phyloP scores from a whole-genome alignment of 805 yeast genomes.

The Candida dajiaensis region DNA sequence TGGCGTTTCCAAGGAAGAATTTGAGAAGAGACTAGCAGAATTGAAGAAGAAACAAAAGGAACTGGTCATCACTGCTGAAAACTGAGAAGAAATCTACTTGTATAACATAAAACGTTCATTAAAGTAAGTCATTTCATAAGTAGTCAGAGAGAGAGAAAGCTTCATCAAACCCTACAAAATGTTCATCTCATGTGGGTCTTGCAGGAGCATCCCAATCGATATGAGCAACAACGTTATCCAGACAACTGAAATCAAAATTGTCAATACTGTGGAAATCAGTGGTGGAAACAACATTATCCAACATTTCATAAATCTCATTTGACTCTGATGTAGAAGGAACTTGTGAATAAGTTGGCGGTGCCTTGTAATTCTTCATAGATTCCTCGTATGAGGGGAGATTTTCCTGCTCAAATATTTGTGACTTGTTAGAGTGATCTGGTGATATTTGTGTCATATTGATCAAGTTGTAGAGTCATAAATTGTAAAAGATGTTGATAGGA shows the following conservation, averaged over 20 bases:
- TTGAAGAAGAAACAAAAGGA: slow-evolving; percentile 2
- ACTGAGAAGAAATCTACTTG: neutral
- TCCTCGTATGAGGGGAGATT: neutral
- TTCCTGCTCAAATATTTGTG: neutral
- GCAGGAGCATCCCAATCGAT: slow-evolving; percentile 1
- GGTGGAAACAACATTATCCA: slow-evolving; percentile 7
- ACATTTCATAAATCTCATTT: slow-evolving; percentile 5
- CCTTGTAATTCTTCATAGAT: neutral
- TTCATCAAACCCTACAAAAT: no score
- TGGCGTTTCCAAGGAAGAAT: slow-evolving; percentile 8
- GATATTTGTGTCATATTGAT: neutral
- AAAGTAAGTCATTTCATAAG: no score
- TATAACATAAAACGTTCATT: neutral
- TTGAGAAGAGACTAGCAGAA: slow-evolving; percentile 3
- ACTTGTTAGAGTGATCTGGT: neutral
- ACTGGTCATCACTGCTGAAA: slow-evolving; percentile 5
- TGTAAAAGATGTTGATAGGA: no score
- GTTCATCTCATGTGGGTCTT: slow-evolving; percentile 6
- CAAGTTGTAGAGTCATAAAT: no score
- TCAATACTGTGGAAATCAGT: slow-evolving; percentile 16
- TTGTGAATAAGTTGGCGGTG: neutral
- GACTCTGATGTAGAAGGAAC: neutral
- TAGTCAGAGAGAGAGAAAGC: no score
- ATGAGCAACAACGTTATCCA: slow-evolving; percentile 2
- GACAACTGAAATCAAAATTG: slow-evolving; percentile 11